Base-by-base conservation (phyloP, 257 asterid genomes). In the Jasminum sambac region DNA sequence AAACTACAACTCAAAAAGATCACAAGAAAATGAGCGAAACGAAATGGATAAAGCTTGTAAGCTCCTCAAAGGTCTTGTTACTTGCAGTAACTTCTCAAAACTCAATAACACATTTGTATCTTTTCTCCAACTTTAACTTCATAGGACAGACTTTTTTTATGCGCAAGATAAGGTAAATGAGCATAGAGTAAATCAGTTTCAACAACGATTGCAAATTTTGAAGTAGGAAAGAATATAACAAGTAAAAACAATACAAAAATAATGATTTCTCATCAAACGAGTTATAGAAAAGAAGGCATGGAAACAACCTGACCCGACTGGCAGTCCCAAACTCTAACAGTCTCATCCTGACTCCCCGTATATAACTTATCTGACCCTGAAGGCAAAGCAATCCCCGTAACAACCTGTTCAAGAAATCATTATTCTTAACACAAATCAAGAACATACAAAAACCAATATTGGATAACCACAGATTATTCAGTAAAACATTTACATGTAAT, bases 321-420 rank as follows among this genome's bases (percentile, higher is more conserved):
- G 88, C 99, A 91, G 79, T 95, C 98, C 98, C 99, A 95, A 72
- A 91, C 82, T 81, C 90, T 86, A 67, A 91, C 95, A 5, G 88
- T 90, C 84, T 87, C 96, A 70, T 95, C 99, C 75, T 84, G 88
- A 82, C 99, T 84, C 74, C 97, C 97, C 1, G 94, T 79, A 82
- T 95, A 95, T 64, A 95, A 96, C 86, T 87, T 95, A 79, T 95
- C 98, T 0, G 98, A 88, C 2, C 96, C 99, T 58, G 89, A 71
- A 42, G 99, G 97, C 64, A 89, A 72, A 42, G 93, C 86, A 70
- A 95, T 90, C 78, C 99, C 98, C 52, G 95, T 83, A 67, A 95
- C 94, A 79, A 80, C 97, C 99, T 95, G 90, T 72, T 41, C 25
- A 72, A 75, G 69, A 57, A 78, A 21, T 63, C 12, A 30, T 67